phyloP scores from a whole-genome alignment of 1,284 basidiomycete species.

The Ceratobasidium sp. region DNA sequence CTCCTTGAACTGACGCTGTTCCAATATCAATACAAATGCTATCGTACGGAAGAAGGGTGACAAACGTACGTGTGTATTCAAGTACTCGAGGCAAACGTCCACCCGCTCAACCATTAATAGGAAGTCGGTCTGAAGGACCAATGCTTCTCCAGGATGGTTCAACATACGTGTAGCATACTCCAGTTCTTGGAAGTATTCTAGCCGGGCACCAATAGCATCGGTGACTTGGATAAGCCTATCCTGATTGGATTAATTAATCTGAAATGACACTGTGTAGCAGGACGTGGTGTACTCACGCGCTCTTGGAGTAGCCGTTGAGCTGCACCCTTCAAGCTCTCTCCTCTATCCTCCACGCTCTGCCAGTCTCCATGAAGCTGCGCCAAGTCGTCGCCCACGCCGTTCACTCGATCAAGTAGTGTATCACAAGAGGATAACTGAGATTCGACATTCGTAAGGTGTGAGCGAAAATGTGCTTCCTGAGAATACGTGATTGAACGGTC shows the following conservation, averaged over 20 bases:
- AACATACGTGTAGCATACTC: conserved; percentile 89
- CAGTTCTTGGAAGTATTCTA: conserved; percentile 91
- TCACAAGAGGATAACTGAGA: conserved; percentile 80
- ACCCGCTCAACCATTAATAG: conserved; percentile 92
- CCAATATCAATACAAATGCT: conserved; percentile 11
- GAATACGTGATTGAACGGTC: conserved; percentile 87
- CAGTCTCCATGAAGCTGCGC: conserved; percentile 81
- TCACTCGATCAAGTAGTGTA: conserved; percentile 68
- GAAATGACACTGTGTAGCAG: neutral
- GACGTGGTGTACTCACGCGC: conserved; percentile 61
- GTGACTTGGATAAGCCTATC: conserved; percentile 79
- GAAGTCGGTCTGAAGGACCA: conserved; percentile 88
- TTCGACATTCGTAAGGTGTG: conserved; percentile 76
- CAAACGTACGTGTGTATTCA: conserved; percentile 77
- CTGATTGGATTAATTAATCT: conserved; percentile 51
- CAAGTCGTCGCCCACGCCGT: conserved; percentile 75
- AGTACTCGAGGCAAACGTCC: conserved; percentile 88
- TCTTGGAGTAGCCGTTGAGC: conserved; percentile 87
- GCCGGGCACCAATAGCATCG: conserved; percentile 73
- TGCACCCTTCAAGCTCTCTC: conserved; percentile 85
- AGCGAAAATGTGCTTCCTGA: conserved; percentile 87
- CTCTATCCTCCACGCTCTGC: conserved; percentile 84
- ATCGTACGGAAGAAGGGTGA: neutral
- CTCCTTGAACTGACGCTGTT: conserved; percentile 84
- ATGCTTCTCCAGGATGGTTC: conserved; percentile 87